A percentile compares a stretch with the other conserved stretches of the same genome.
Conservation (phyloP, 2,329 filamentous ascomycete species). For the Macrophomina pseudophaseolina region DNA sequence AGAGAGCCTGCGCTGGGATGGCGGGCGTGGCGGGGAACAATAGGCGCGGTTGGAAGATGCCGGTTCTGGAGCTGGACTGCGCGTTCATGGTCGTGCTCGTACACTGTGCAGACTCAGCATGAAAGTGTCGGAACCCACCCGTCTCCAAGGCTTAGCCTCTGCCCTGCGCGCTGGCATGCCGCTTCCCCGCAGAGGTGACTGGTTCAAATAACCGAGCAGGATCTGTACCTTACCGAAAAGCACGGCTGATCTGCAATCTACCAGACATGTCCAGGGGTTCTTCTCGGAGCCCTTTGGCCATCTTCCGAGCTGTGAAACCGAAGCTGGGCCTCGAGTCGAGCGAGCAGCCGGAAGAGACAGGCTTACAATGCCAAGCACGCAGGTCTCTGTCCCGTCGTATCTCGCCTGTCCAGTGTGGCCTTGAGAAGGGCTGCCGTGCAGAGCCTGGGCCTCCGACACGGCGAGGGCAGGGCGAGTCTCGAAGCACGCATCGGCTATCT, state of each 20-base stretch:
- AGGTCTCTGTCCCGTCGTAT: neutral
- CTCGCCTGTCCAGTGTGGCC: too few species aligned
- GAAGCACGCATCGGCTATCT: neutral
- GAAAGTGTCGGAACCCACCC: neutral
- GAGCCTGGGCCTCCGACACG: neutral
- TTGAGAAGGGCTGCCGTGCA: too few species aligned
- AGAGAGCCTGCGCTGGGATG: neutral
- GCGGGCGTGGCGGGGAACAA: conserved; percentile 4
- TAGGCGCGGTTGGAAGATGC: neutral
- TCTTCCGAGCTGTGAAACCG: neutral
- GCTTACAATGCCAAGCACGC: neutral
- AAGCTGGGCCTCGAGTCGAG: neutral
- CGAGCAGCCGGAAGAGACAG: neutral
- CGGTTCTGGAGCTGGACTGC: neutral
- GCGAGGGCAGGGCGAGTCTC: neutral
- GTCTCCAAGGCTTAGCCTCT: neutral
- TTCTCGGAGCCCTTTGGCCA: neutral
- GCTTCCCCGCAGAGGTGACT: conserved; percentile 8
- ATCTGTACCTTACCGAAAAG: neutral
- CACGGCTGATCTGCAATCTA: conserved; percentile 12
- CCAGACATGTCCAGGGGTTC: neutral
- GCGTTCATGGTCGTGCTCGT: neutral
- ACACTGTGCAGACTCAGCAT: neutral
- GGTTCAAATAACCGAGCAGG: conserved; percentile 8
- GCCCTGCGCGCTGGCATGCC: neutral